These are phyloP conservation scores for Malassezia yamatoensis DNA, from an alignment of 1,284 basidiomycete species.

Conservation along the genomic window DNA sequence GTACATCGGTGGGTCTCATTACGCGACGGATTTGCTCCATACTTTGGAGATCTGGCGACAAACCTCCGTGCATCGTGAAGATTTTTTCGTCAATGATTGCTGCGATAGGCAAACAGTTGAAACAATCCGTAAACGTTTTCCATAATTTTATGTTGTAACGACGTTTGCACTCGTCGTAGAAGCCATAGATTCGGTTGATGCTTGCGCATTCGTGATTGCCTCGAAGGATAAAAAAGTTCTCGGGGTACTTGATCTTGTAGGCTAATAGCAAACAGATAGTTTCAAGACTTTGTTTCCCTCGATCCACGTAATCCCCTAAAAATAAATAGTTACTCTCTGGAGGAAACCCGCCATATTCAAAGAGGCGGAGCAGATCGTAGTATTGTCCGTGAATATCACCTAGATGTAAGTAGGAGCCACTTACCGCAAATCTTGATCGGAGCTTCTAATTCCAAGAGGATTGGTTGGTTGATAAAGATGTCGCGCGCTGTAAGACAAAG, in stretches of 20 bases:
- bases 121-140: conserved; percentile 96
- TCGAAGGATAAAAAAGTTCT: conserved; percentile 90
- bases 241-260: conserved; percentile 97
- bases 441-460: conserved; percentile 82
- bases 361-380: conserved; percentile 81
- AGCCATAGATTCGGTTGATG: conserved; percentile 91
- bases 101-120: conserved; percentile 88
- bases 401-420: conserved; percentile 46
- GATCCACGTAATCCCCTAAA: conserved; percentile 88
- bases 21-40: conserved; percentile 99
- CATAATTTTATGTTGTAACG: conserved; percentile 95
- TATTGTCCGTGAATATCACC: conserved; percentile 93
- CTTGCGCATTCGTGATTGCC: conserved; percentile 91
- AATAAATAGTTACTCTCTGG: conserved; percentile 95
- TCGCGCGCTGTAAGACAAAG: conserved; percentile 87
- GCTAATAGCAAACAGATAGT: conserved; percentile 76
- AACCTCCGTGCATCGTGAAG: conserved; percentile 74
- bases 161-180: conserved; percentile 97
- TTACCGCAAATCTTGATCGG: conserved; percentile 93
- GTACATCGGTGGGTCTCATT: conserved; percentile 97
- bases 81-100: conserved; percentile 96
- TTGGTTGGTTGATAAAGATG: conserved; percentile 92
- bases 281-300: conserved; percentile 86
- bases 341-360: conserved; percentile 89
- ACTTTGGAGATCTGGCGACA: conserved; percentile 92